Conservation (phyloP, 2,329 filamentous ascomycete species). For the Rugonectria rugulosa region DNA sequence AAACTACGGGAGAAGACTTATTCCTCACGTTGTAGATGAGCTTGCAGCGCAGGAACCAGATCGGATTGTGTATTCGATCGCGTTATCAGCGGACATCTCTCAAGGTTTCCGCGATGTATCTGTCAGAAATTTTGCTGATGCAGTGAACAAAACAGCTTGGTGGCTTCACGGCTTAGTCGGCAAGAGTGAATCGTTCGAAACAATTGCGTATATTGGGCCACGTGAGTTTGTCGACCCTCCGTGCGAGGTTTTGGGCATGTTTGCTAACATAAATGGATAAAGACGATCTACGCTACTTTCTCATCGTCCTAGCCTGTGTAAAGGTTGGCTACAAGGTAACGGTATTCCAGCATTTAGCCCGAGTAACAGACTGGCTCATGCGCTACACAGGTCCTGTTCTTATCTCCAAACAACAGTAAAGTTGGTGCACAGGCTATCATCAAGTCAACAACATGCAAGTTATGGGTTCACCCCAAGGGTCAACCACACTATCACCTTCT, state of each 20-base stretch:
- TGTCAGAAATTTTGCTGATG: constrained; percentile 34
- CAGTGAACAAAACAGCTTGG: constrained; percentile 43
- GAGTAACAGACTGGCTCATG: no score
- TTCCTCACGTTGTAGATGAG: constrained; percentile 41
- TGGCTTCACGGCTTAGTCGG: constrained; percentile 36
- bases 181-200: constrained; percentile 33
- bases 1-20: constrained; percentile 36
- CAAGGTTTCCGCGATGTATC: constrained; percentile 34
- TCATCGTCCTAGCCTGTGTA: constrained; percentile 42
- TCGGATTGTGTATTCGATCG: constrained; percentile 36
- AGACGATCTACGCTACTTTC: constrained; percentile 43
- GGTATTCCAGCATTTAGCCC: no score
- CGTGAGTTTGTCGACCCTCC: no score
- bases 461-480: constrained; percentile 40
- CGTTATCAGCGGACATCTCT: constrained; percentile 12
- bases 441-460: constrained; percentile 40
- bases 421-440: constrained; percentile 44
- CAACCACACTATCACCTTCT: constrained; percentile 26
- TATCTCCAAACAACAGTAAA: constrained; percentile 45
- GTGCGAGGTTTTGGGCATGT: no score
- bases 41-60: constrained; percentile 38
- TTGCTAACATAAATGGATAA: fast-evolving
- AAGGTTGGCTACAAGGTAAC: constrained; percentile 45
- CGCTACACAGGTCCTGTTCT: constrained; percentile 43
- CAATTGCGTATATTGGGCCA: constrained; percentile 46